These are phyloP conservation scores for Gloeopeniophorella convolvens DNA, from an alignment of 768 basidiomycete genomes.

Conservation along the genomic window DNA sequence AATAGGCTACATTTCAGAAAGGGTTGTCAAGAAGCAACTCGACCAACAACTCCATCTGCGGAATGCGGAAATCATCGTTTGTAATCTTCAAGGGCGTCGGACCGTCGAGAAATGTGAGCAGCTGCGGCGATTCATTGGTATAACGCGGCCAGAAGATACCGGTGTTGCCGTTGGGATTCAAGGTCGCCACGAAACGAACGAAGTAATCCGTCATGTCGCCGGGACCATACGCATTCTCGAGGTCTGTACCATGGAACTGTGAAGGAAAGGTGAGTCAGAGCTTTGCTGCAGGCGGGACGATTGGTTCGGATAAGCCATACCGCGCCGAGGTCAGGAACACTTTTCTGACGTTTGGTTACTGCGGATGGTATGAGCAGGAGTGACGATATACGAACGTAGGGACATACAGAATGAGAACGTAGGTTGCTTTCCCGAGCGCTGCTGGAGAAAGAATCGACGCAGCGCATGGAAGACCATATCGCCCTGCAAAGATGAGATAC, in stretches of 20 bases:
- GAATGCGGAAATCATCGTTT: too few species aligned
- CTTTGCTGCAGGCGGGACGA: too few species aligned
- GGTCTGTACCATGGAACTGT: conserved; percentile 11
- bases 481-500: conserved; percentile 33
- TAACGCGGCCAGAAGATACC: conserved; percentile 15
- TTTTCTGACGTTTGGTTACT: conserved; percentile 33
- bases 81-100: too few species aligned
- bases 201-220: conserved; percentile 18
- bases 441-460: conserved; percentile 31
- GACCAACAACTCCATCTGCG: too few species aligned
- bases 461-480: conserved; percentile 32
- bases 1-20: too few species aligned
- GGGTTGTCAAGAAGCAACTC: too few species aligned
- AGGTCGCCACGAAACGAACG: conserved; percentile 23
- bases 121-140: not conserved
- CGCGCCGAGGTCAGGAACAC: conserved; percentile 25
- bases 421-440: conserved; percentile 28
- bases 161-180: conserved; percentile 25
- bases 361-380: not conserved
- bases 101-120: conserved; percentile 18
- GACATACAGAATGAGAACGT: conserved; percentile 32
- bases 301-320: too few species aligned
- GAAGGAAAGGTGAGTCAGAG: too few species aligned
- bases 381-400: not conserved
- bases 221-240: conserved; percentile 3